These are phyloP conservation scores for Cyathus striatus DNA, from an alignment of 768 basidiomycete species.

Conservation along the genomic window DNA sequence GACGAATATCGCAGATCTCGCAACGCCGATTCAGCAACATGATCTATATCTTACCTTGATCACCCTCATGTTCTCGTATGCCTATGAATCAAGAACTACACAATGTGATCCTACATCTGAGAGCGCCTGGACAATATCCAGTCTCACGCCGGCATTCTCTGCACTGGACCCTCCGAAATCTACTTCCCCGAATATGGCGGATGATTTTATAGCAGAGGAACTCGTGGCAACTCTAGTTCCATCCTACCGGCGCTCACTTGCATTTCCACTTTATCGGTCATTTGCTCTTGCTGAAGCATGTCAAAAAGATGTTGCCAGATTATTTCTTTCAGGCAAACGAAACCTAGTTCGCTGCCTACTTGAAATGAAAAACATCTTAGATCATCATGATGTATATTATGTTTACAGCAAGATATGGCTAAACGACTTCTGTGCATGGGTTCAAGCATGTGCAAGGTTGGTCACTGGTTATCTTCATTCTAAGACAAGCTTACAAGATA, in stretches of 20 bases:
- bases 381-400: conserved; percentile 83
- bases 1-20: conserved; percentile 44
- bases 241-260: conserved; percentile 70
- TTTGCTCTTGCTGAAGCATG: conserved; percentile 71
- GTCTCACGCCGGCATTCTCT: conserved; percentile 73
- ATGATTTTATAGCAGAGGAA: conserved; percentile 37
- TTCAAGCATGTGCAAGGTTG: conserved; percentile 64
- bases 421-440: conserved; percentile 83
- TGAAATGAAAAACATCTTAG: conserved; percentile 67
- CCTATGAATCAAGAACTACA: conserved; percentile 76
- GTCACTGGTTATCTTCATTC: conserved; percentile 12
- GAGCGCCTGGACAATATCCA: conserved; percentile 82
- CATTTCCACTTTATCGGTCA: conserved; percentile 78
- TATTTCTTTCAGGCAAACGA: conserved; percentile 59
- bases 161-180: conserved; percentile 73
- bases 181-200: conserved; percentile 11
- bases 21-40: conserved; percentile 49
- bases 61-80: conserved; percentile 72
- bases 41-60: conserved; percentile 65
- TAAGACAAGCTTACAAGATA: neutral
- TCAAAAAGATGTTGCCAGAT: conserved; percentile 51
- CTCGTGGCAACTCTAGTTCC: conserved; percentile 46
- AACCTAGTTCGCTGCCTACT: conserved; percentile 61
- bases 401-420: conserved; percentile 87
- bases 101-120: conserved; percentile 80